phyloP scores from a whole-genome alignment of 371 early-diverging fungal genomes.

The Rhizopus microsporus region DNA sequence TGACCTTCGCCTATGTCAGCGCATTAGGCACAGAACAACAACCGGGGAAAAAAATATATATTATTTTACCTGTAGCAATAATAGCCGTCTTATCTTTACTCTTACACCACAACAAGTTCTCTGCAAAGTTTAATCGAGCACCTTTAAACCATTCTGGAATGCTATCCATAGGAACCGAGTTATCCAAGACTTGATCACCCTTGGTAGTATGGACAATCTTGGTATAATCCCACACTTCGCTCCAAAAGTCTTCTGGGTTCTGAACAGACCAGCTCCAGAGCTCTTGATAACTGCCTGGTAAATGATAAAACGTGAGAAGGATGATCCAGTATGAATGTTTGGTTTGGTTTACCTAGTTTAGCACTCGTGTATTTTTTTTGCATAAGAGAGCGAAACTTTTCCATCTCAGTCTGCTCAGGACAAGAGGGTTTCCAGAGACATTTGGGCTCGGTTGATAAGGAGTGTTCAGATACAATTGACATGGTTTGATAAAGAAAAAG shows the following conservation, averaged over 20 bases:
- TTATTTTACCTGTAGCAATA: constrained; percentile 62
- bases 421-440: constrained; percentile 69
- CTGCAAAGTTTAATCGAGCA: constrained; percentile 87
- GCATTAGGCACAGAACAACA: not conserved
- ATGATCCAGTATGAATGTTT: not conserved
- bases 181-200: constrained; percentile 61
- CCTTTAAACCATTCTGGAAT: constrained; percentile 94
- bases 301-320: not conserved
- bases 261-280: constrained; percentile 86
- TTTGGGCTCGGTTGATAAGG: constrained; percentile 29
- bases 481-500: constrained; percentile 4
- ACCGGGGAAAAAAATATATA: not conserved
- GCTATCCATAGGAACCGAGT: constrained; percentile 68
- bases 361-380: constrained; percentile 57
- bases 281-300: constrained; percentile 60
- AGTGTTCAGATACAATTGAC: constrained; percentile 11
- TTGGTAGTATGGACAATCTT: constrained; percentile 60
- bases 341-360: constrained; percentile 42
- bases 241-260: constrained; percentile 82
- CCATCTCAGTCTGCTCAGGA: constrained; percentile 60
- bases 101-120: constrained; percentile 80
- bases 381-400: constrained; percentile 66
- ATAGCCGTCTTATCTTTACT: constrained; percentile 71
- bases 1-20: constrained; percentile 53
- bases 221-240: constrained; percentile 84